These are phyloP conservation scores for Stereum hirsutum DNA, from an alignment of 1,284 basidiomycete species.

Conservation along the genomic window DNA sequence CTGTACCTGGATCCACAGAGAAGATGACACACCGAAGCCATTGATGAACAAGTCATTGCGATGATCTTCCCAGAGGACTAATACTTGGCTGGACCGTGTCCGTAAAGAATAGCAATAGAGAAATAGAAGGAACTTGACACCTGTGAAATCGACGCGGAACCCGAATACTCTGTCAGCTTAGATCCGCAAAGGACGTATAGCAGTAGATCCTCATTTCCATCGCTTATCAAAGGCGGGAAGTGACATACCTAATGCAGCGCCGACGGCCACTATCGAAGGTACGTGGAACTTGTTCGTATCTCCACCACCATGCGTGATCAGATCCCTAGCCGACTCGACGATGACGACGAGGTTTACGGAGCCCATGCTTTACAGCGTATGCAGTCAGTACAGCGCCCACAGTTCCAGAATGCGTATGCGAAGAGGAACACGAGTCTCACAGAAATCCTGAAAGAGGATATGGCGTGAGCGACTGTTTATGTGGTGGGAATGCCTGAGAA, in stretches of 20 bases:
- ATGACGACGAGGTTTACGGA: conserved; percentile 81
- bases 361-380: conserved; percentile 45
- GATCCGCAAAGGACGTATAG: no score
- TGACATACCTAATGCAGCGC: conserved; percentile 63
- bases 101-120: conserved; percentile 80
- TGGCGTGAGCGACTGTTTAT: background rate
- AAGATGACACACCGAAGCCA: conserved; percentile 56
- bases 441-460: conserved; percentile 43
- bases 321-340: conserved; percentile 71
- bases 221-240: conserved; percentile 3
- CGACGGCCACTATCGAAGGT: conserved; percentile 77
- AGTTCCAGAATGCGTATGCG: background rate
- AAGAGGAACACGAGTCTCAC: no score
- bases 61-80: conserved; percentile 93
- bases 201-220: no score
- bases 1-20: no score
- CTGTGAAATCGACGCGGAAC: conserved; percentile 29
- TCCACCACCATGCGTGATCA: conserved; percentile 47
- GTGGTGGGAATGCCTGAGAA: conserved; percentile 2
- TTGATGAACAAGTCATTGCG: conserved; percentile 87
- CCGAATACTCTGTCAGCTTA: conserved; percentile 7
- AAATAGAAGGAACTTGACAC: conserved; percentile 81
- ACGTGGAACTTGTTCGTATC: conserved; percentile 70
- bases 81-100: conserved; percentile 80
- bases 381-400: background rate